Base-by-base conservation (phyloP, 768 basidiomycete genomes). In the Mycena indigotica region DNA sequence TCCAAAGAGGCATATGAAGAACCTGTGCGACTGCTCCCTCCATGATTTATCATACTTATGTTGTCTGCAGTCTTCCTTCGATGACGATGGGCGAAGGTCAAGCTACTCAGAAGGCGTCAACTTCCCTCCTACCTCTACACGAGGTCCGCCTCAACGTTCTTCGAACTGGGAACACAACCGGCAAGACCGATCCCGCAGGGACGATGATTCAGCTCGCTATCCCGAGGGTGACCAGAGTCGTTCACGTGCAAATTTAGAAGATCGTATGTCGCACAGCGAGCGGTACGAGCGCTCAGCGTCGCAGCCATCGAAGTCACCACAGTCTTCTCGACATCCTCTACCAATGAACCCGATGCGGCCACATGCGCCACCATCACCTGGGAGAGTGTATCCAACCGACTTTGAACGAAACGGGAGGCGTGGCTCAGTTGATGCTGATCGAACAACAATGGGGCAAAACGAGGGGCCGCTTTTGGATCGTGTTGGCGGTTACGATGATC, bases 1-100 rank as follows among this genome's bases (percentile, higher is more conserved):
- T 57, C 57, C 17, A 58, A 53, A 26, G 57, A 62, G 13, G 48
- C 29, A 19, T 53, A 55, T 35, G 57, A 56, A 35, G 61, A 63
- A 13, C 28, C 46, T 17, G 61, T 63, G 53, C 21, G 57, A n/a
- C n/a, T 6, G 41, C 21, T 8, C 23, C 23, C 23, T 13, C 41
- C 15, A 23, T 44, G 8, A 13, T 44, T 44, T 8, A 13, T 13
- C 12, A 8, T 44, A 23, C 41, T 44, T 6, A 25, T 24, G 29
- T 6, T 41, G n/a, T 16, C 13, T 28, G 15, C 19, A 38, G 53
- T 48, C 57, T 38, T 55, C 51, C n/a, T 55, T 52, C 17, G 56
- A 55, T 16, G 30, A 46, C 21, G 57, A 62, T 17, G 29, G 48
- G 21, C 29, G 54, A 50, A 56, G 61, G 29, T 56, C 55, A 17